phyloP scores from a whole-genome alignment of 768 basidiomycete species.

The Kwoniella sp. region DNA sequence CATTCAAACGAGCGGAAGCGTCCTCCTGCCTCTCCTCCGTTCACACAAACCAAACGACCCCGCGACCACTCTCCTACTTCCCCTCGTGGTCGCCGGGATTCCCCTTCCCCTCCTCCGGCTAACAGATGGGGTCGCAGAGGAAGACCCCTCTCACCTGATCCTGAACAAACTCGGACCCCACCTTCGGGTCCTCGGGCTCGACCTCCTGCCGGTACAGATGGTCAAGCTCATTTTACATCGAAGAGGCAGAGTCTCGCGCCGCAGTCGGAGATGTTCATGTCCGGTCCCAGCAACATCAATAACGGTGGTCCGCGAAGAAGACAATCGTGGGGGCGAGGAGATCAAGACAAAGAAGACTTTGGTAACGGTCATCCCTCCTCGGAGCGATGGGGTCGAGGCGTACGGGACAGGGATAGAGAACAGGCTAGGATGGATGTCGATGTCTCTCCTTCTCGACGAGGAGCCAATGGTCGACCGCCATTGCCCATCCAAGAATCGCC shows the following conservation, averaged over 20 bases:
- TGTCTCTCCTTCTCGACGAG: not conserved
- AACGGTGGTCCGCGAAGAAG: not conserved
- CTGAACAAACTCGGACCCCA: constrained; percentile 4
- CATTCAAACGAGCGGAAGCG: constrained; percentile 22
- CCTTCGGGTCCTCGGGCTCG: constrained; percentile 5
- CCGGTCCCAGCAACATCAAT: constrained; percentile 3
- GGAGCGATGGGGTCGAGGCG: constrained; percentile 2
- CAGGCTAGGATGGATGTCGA: not conserved
- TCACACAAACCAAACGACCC: constrained; percentile 19
- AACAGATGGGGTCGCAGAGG: constrained; percentile 13
- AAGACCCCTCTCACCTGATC: constrained; percentile 5
- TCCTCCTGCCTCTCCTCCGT: constrained; percentile 13
- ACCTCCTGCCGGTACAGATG: not conserved
- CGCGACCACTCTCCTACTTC: constrained; percentile 14
- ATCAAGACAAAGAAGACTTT: not conserved
- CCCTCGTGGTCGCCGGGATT: constrained; percentile 4
- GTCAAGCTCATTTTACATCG: not conserved
- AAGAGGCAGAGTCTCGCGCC: constrained; percentile 11
- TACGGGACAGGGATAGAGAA: not conserved
- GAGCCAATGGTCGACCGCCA: not conserved
- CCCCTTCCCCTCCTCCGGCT: constrained; percentile 10
- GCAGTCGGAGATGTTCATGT: constrained; percentile 14
- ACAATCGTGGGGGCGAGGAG: not conserved
- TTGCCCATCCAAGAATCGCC: not conserved
- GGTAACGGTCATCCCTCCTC: not conserved